These are phyloP conservation scores for Trichoderma hamatum DNA, from an alignment of 2,329 filamentous ascomycete genomes.

Conservation along the genomic window DNA sequence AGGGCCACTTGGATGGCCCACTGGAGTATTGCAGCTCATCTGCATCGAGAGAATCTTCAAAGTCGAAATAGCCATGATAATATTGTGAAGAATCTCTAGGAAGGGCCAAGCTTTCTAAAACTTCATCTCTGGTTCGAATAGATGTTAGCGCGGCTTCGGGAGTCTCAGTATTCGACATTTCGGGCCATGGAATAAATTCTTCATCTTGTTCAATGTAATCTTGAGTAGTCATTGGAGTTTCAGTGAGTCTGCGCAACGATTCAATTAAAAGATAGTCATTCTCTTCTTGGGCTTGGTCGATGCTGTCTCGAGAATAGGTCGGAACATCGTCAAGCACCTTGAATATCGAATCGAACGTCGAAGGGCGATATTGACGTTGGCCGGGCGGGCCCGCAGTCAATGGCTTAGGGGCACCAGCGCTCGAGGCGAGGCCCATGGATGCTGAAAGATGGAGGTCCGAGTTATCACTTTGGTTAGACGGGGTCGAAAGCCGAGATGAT, in stretches of 20 bases:
- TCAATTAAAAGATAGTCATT: neutral
- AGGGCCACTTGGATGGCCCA: neutral
- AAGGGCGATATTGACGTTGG: constrained; percentile 53
- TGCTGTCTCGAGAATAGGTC: neutral
- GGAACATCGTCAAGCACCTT: constrained; percentile 39
- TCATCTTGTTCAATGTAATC: neutral
- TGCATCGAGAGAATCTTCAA: neutral
- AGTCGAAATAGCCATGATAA: neutral
- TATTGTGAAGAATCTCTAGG: neutral
- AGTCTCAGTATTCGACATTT: constrained; percentile 40
- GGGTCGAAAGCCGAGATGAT: constrained; percentile 24
- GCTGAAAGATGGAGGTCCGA: constrained; percentile 28
- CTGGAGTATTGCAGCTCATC: neutral
- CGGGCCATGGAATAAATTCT: constrained; percentile 40
- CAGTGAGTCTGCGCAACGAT: neutral
- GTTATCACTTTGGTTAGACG: constrained; percentile 28
- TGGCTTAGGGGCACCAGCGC: constrained; percentile 51
- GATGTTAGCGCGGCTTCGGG: constrained; percentile 34
- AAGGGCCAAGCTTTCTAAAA: neutral
- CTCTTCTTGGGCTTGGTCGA: neutral
- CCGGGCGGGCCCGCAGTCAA: constrained; percentile 60
- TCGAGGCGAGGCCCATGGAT: constrained; percentile 37
- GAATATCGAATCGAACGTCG: constrained; percentile 46
- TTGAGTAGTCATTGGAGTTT: neutral
- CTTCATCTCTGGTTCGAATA: neutral